Percentiles rank a stretch among this genome's conserved stretches.
These are phyloP conservation scores for Xylariaceae sp. DNA, from an alignment of 2,329 filamentous ascomycete species.

Conservation along the genomic window DNA sequence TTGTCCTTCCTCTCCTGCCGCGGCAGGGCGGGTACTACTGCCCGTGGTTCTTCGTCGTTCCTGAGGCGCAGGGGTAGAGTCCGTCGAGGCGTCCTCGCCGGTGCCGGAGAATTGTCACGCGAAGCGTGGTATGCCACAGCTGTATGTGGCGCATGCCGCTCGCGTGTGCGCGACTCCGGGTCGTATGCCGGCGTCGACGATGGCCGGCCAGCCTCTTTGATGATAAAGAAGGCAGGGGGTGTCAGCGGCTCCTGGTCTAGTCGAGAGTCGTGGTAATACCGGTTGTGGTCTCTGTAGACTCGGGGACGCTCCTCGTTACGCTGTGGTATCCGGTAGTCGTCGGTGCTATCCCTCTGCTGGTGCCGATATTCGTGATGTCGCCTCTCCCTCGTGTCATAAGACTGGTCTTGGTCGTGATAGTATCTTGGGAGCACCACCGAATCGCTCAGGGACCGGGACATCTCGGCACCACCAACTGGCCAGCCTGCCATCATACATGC, in stretches of 20 bases:
- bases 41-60: no score
- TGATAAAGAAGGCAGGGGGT: conserved; percentile 30
- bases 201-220: conserved; percentile 25
- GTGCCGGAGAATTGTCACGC: conserved; percentile 13
- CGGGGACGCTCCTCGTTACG: conserved; percentile 29
- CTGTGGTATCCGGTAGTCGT: conserved; percentile 35
- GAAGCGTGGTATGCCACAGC: conserved; percentile 14
- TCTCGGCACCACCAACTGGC: conserved; percentile 30
- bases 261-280: conserved; percentile 14
- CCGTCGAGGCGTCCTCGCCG: conserved; percentile 8
- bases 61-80: no score
- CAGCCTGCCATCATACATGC: conserved; percentile 34
- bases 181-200: conserved; percentile 18
- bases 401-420: conserved; percentile 20
- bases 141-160: conserved; percentile 23
- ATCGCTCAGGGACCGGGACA: conserved; percentile 32
- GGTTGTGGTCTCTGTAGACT: conserved; percentile 10
- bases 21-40: no score
- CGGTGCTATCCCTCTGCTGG: conserved; percentile 24
- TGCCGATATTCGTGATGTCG: conserved; percentile 33
- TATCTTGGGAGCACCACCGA: conserved; percentile 22
- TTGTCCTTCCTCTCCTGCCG: conserved; percentile 39
- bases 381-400: conserved; percentile 35
- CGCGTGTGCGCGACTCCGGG: conserved; percentile 20
- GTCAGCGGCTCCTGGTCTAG: conserved; percentile 16